Evolutionary conservation across 1,139 yeast genomes (phyloP).

Genomic region (Petasospora fabianii): DNA sequence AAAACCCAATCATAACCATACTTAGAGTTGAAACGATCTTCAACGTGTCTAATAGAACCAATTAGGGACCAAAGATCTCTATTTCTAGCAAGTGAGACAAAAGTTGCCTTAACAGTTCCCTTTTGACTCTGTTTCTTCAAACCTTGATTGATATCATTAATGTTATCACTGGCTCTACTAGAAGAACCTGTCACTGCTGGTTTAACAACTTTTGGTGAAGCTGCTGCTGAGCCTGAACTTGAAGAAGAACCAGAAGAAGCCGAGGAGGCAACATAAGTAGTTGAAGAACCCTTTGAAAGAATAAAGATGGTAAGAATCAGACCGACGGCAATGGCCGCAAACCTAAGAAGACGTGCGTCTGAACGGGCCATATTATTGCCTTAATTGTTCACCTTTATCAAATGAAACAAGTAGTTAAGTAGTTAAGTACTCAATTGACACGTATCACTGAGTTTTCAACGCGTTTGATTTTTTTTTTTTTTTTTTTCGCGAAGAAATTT

Average conservation of each 20-base stretch:
- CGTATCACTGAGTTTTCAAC: too few species aligned
- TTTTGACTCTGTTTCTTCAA: constrained; percentile 22
- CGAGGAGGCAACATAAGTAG: constrained; percentile 32
- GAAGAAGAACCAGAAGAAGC: constrained; percentile 15
- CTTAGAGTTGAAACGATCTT: constrained; percentile 66
- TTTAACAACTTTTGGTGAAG: constrained; percentile 12
- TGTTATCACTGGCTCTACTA: constrained; percentile 8
- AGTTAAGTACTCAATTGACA: too few species aligned
- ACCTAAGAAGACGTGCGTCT: constrained; percentile 58
- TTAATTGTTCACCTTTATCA: too few species aligned
- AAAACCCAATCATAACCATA: constrained; percentile 78
- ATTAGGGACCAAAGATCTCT: constrained; percentile 58
- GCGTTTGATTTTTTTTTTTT: too few species aligned
- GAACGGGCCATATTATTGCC: constrained; percentile 59
- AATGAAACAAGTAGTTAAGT: too few species aligned
- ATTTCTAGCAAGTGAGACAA: constrained; percentile 74
- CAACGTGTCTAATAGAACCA: constrained; percentile 62
- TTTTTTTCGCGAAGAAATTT: too few species aligned
- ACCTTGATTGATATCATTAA: constrained; percentile 17
- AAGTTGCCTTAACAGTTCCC: constrained; percentile 58
- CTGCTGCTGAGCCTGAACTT: constrained; percentile 4
- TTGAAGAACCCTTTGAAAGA: constrained; percentile 54
- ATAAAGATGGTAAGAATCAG: constrained; percentile 57
- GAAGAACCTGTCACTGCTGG: constrained; percentile 13
- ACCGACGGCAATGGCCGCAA: constrained; percentile 56